Evolutionary conservation across 2,329 filamentous ascomycete genomes (phyloP), one percentile per base, ranked within the genome.

Genomic region (Pleomassaria siparia): DNA sequence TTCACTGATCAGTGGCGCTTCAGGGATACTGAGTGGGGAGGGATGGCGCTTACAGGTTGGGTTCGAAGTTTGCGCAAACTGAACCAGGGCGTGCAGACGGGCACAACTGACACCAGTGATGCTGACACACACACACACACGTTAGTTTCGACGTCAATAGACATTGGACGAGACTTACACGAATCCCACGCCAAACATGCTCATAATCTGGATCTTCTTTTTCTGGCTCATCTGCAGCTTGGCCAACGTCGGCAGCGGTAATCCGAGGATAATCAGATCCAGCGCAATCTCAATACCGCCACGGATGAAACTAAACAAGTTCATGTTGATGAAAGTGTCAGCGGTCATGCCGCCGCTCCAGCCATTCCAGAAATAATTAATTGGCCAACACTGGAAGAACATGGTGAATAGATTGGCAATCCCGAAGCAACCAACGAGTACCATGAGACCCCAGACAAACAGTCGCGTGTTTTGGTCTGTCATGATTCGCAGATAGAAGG

Each of bases 291-390:
- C 57, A 8, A 64, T 48, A 1, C 57, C 59, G 1, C 71, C 69
- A 5, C 66, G 54, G 21, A 66, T 51, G 58, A 71, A 74, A 10
- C 66, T 66, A 36, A 72, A 71, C 3, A 69, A 56, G 12, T 66
- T 67, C 28, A 74, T 64, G 30, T 73, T 58, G 20, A 73, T 65
- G 50, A 67, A 69, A 37, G 56, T 61, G 15, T 58, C 46, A n/a
- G 63, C 70, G 13, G 57, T 20, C 25, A 58, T 63, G 29, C 72
- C 63, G 11, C 64, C 64, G 28, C 62, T 64, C 73, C 72, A 75
- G 16, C 65, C 69, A n/a, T 66, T 56, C 73, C 73, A 75, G 30
- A 71, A 71, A 15, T 64, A 70, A 2, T 48, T 41, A 8, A 74
- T 55, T 1, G 73, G 73, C 5, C 47, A 52, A 46, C 71, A 75